Evolutionary conservation across 192 early-diverging fungal genomes (phyloP).

Genomic region (Coemansia sp.): DNA sequence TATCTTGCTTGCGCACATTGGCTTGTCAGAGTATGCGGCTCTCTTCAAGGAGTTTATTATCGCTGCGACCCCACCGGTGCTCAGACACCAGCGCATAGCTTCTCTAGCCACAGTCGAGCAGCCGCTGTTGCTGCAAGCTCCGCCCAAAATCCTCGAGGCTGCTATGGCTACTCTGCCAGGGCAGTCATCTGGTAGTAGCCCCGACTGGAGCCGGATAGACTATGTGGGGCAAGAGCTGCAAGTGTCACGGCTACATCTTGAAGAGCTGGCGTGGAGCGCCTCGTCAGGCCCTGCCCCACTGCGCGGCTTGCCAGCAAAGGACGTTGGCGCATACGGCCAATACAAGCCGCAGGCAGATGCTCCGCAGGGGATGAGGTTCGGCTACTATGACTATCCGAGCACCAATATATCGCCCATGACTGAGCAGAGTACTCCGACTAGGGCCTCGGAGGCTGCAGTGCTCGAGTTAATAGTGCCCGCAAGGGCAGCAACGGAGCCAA

Average conservation of each 20-base stretch:
- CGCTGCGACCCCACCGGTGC: not conserved
- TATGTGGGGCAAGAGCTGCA: not conserved
- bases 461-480: not conserved
- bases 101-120: not conserved
- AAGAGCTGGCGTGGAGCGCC: not conserved
- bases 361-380: conserved; percentile 1
- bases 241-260: not conserved
- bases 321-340: not conserved
- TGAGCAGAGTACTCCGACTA: not conserved
- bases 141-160: not conserved
- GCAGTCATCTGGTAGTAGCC: not conserved
- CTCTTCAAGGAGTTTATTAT: conserved; percentile 6
- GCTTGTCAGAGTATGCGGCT: not conserved
- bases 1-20: conserved; percentile 22
- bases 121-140: not conserved
- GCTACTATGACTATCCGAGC: not conserved
- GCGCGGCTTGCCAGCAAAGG: not conserved
- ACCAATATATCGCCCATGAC: not conserved
- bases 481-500: not conserved
- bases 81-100: not conserved
- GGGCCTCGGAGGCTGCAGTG: not conserved
- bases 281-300: not conserved
- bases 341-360: conserved; percentile 6
- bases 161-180: not conserved
- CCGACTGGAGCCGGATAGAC: not conserved